phyloP scores from a whole-genome alignment of 2,329 filamentous ascomycete genomes.

The Nemania abortiva region DNA sequence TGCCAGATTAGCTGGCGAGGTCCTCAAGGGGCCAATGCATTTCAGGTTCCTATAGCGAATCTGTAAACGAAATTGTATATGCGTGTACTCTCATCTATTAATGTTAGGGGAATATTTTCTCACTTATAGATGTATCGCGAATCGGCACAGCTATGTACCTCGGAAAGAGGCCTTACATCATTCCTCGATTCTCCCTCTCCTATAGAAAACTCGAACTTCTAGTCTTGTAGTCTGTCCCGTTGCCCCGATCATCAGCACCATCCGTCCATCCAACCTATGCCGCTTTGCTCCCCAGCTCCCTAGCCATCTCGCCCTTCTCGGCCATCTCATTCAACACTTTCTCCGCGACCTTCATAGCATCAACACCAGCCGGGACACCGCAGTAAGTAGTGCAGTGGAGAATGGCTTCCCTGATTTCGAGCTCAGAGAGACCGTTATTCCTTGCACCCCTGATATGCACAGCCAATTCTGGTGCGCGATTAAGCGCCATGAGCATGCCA shows the following conservation, averaged over 20 bases:
- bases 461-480: conserved; percentile 68
- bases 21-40: background rate
- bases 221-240: background rate
- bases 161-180: background rate
- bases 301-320: conserved; percentile 48
- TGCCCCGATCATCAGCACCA: background rate
- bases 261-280: conserved; percentile 9
- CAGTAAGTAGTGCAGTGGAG: conserved; percentile 60
- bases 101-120: background rate
- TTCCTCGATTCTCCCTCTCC: background rate
- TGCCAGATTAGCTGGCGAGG: conserved; percentile 31
- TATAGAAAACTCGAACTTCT: background rate
- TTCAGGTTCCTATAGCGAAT: background rate
- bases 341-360: conserved; percentile 54
- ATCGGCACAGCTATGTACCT: too few species aligned
- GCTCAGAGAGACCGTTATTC: conserved; percentile 71
- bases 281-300: conserved; percentile 48
- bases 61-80: background rate
- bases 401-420: conserved; percentile 72
- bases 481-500: conserved; percentile 70
- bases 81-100: too few species aligned
- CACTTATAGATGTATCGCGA: too few species aligned
- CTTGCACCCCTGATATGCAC: conserved; percentile 72
- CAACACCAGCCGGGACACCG: conserved; percentile 58
- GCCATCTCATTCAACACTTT: conserved; percentile 51